Evolutionary conservation across 75 land plant species (phyloP).

Genomic region (Picea sitchensis): DNA sequence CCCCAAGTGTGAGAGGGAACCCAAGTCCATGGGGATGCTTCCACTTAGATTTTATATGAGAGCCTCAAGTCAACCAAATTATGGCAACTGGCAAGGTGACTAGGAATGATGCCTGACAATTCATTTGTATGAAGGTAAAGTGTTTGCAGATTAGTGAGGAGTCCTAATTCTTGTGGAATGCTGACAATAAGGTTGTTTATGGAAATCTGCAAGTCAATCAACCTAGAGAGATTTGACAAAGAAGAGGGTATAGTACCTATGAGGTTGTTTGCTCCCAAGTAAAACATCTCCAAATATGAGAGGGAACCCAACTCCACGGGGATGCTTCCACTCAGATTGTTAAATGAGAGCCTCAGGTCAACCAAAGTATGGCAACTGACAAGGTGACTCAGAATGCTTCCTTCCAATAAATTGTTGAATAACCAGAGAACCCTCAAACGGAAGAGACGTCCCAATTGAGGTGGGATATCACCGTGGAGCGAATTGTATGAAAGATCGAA

Average conservation of each 20-base stretch:
- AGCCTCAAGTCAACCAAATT: no score
- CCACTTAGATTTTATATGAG: no score
- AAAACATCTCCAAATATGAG: slow-evolving; percentile 24
- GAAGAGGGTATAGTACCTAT: slow-evolving; percentile 41
- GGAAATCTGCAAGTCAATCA: slow-evolving; percentile 30
- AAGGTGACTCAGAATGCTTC: slow-evolving; percentile 18
- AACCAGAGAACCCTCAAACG: no score
- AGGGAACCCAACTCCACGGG: slow-evolving; percentile 33
- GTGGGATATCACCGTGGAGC: no score
- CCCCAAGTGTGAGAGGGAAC: no score
- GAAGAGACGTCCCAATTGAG: no score
- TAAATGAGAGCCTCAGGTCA: slow-evolving; percentile 29
- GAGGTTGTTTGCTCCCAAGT: slow-evolving; percentile 32
- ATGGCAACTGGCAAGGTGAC: no score
- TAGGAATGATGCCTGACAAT: no score
- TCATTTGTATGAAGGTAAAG: no score
- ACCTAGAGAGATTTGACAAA: slow-evolving; percentile 22
- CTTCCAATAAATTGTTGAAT: no score
- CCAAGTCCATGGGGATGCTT: slow-evolving; percentile 6
- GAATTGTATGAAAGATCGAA: no score
- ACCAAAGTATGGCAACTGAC: slow-evolving; percentile 19
- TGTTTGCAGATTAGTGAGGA: no score
- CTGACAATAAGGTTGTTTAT: slow-evolving; percentile 24
- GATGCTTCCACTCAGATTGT: slow-evolving; percentile 33
- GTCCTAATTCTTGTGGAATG: slow-evolving; percentile 10